Percentiles rank a stretch among this genome's conserved stretches.
Evolutionary conservation across 1,139 yeast genomes (phyloP).

Genomic region (Candida albicans): DNA sequence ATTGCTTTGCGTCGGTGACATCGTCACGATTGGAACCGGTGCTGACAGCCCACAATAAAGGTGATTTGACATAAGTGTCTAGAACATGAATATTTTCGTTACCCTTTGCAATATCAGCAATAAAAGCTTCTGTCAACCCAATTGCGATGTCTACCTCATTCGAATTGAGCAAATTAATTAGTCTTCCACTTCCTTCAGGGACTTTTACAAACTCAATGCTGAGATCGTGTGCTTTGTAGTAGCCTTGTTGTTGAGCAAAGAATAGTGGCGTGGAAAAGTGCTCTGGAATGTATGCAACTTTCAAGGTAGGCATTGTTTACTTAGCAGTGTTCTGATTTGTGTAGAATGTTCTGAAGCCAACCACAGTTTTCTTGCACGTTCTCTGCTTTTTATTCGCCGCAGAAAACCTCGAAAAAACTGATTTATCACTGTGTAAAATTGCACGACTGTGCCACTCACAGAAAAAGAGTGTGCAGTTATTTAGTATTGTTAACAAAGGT

Average conservation of each 20-base stretch:
- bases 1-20: conserved; percentile 47
- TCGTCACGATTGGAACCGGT: conserved; percentile 67
- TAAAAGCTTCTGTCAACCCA: conserved; percentile 89
- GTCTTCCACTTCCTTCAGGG: conserved; percentile 86
- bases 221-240: conserved; percentile 45
- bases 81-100: conserved; percentile 60
- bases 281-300: conserved; percentile 86
- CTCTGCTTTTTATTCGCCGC: no score
- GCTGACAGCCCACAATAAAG: conserved; percentile 87
- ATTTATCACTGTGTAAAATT: no score
- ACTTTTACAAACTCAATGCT: conserved; percentile 68
- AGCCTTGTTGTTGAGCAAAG: conserved; percentile 65
- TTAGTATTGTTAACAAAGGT: no score
- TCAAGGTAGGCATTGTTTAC: conserved; percentile 18
- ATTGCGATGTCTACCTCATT: conserved; percentile 74
- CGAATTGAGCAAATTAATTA: conserved; percentile 68
- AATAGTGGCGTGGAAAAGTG: conserved; percentile 87
- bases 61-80: conserved; percentile 83
- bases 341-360: no score
- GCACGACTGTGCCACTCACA: no score
- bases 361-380: no score
- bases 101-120: conserved; percentile 78
- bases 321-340: no score
- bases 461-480: no score
- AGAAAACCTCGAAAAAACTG: no score